Conservation (phyloP, 2,329 filamentous ascomycete genomes). For the Cladosporium sp. region DNA sequence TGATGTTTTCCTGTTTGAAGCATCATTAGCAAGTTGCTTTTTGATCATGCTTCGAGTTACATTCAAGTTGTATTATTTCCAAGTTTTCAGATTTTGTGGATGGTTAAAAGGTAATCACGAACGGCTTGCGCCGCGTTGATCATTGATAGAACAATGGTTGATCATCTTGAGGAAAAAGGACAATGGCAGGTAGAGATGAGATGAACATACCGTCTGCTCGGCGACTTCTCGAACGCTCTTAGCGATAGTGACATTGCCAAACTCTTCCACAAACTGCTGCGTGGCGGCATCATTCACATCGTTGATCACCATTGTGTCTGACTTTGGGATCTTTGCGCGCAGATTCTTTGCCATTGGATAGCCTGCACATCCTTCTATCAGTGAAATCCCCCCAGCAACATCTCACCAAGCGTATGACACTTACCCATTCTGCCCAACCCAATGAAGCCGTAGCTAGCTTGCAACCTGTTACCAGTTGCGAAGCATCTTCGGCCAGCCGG, state of each 20-base stretch:
- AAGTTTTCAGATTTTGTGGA: constrained; percentile 12
- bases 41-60: too few species aligned
- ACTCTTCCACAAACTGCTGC: constrained; percentile 55
- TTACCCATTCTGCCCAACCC: constrained; percentile 49
- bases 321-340: constrained; percentile 58
- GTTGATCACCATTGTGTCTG: constrained; percentile 60
- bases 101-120: constrained; percentile 12
- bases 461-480: constrained; percentile 37
- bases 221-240: constrained; percentile 58
- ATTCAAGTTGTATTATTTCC: background rate
- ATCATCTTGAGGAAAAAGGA: constrained; percentile 16
- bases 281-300: constrained; percentile 60
- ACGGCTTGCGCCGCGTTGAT: constrained; percentile 13
- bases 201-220: constrained; percentile 59
- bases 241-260: constrained; percentile 52
- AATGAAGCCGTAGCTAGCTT: constrained; percentile 48
- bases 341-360: constrained; percentile 72
- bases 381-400: background rate
- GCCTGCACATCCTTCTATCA: constrained; percentile 40
- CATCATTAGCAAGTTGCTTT: constrained; percentile 22
- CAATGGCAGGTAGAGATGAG: background rate
- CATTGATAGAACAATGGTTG: constrained; percentile 11
- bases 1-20: constrained; percentile 67
- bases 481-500: constrained; percentile 36
- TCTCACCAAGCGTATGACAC: constrained; percentile 26